A percentile compares a stretch with the other conserved stretches of the same genome.
phyloP scores from a whole-genome alignment of 202 grass and related monocot species.

The Brachypodium distachyon region DNA sequence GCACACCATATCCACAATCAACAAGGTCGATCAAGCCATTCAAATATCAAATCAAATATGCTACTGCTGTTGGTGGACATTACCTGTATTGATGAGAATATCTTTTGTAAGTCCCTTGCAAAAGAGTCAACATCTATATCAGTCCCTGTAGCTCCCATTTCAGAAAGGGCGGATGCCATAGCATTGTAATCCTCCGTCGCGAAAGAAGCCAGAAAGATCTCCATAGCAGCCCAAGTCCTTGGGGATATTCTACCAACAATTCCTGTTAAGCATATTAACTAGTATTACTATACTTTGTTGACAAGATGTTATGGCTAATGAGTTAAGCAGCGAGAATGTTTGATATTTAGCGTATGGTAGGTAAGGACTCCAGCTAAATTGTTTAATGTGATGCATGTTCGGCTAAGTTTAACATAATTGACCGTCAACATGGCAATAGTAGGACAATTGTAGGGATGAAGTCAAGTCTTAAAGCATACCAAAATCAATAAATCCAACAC shows the following conservation, averaged over 20 bases:
- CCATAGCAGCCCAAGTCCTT: conserved; percentile 90
- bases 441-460: not conserved
- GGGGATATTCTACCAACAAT: conserved; percentile 94
- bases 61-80: not conserved
- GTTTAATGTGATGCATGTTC: not conserved
- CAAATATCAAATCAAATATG: not conserved
- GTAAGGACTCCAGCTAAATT: not conserved
- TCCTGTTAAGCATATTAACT: conserved; percentile 38
- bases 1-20: not conserved
- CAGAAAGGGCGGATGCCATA: conserved; percentile 76
- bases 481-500: conserved; percentile 94
- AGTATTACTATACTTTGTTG: not conserved
- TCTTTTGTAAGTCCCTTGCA: conserved; percentile 73
- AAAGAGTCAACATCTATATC: conserved; percentile 72
- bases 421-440: not conserved
- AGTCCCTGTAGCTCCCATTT: conserved; percentile 91
- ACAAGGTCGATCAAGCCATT: not conserved
- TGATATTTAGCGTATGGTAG: not conserved
- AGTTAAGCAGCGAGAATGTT: not conserved
- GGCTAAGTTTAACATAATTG: not conserved
- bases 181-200: conserved; percentile 71
- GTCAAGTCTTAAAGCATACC: conserved; percentile 32
- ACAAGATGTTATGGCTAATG: not conserved
- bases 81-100: conserved; percentile 97
- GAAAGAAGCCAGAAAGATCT: conserved; percentile 87